Conservation (phyloP, 129 eudicot genomes). For the Pseudognaphalium luteoalbum region DNA sequence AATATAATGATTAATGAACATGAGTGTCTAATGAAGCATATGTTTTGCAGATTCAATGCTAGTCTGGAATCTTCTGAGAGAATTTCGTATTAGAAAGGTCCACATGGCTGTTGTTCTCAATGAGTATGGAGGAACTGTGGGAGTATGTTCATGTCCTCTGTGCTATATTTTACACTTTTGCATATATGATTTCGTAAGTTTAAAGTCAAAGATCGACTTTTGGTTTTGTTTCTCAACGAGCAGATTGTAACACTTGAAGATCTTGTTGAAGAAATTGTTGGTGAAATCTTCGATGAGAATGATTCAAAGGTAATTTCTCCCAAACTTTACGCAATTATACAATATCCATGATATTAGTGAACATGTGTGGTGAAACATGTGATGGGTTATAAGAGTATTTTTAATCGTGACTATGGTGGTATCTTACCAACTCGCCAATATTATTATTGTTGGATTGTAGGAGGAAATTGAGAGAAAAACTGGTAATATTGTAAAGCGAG, state of each 20-base stretch:
- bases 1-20: not conserved
- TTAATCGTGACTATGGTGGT: no score
- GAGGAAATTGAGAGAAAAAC: slow-evolving; percentile 75
- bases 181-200: not conserved
- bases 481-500: slow-evolving; percentile 69
- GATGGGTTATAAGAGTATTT: no score
- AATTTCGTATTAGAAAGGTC: slow-evolving; percentile 71
- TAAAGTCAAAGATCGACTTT: slow-evolving; percentile 12
- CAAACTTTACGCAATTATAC: not conserved
- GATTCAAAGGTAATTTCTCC: slow-evolving; percentile 52
- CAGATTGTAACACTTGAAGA: slow-evolving; percentile 77
- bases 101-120: slow-evolving; percentile 84
- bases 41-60: slow-evolving; percentile 66
- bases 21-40: not conserved
- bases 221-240: slow-evolving; percentile 24
- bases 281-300: slow-evolving; percentile 75
- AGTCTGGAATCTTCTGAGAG: slow-evolving; percentile 72
- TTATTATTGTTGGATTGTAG: slow-evolving; percentile 33
- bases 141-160: slow-evolving; percentile 49
- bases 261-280: slow-evolving; percentile 77
- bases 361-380: not conserved
- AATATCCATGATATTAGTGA: not conserved
- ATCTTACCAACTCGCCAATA: not conserved
- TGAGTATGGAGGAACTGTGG: slow-evolving; percentile 81
- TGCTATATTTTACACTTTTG: slow-evolving; percentile 7